Percentiles rank a stretch among this genome's conserved stretches.
These are phyloP conservation scores for Colletotrichum orchidophilum DNA, from an alignment of 2,329 filamentous ascomycete genomes.

Conservation along the genomic window DNA sequence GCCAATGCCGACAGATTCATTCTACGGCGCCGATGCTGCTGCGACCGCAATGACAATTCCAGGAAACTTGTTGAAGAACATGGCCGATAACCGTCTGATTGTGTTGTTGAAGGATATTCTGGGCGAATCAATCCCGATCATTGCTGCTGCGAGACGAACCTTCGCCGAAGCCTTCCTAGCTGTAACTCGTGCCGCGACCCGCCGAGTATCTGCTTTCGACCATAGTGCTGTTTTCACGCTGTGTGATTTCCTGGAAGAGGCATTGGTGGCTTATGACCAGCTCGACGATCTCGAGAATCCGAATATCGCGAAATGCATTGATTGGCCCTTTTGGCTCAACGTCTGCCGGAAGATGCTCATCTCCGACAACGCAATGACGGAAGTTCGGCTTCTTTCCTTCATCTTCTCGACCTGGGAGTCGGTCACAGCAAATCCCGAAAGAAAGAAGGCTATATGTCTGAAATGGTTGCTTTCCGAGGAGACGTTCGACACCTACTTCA, in stretches of 20 bases:
- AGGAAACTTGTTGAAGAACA: slow-evolving; percentile 76
- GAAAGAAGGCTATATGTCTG: slow-evolving; percentile 76
- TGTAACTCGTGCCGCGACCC: slow-evolving; percentile 78
- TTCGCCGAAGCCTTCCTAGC: slow-evolving; percentile 81
- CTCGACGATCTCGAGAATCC: slow-evolving; percentile 53
- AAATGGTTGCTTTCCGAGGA: slow-evolving; percentile 79
- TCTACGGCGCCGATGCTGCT: slow-evolving; percentile 70
- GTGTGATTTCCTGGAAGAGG: slow-evolving; percentile 91
- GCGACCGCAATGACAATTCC: slow-evolving; percentile 70
- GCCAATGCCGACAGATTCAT: slow-evolving; percentile 52
- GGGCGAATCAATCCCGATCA: slow-evolving; percentile 52
- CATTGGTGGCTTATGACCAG: slow-evolving; percentile 69
- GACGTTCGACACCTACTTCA: slow-evolving; percentile 84
- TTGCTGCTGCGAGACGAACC: slow-evolving; percentile 64
- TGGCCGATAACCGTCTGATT: slow-evolving; percentile 89
- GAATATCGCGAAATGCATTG: slow-evolving; percentile 59
- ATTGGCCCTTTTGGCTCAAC: slow-evolving; percentile 87
- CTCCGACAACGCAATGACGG: slow-evolving; percentile 89
- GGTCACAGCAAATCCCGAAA: slow-evolving; percentile 69
- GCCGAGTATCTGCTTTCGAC: slow-evolving; percentile 81
- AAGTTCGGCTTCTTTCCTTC: slow-evolving; percentile 85
- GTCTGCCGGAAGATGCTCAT: slow-evolving; percentile 82
- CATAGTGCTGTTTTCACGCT: slow-evolving; percentile 86
- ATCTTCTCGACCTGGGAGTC: slow-evolving; percentile 83
- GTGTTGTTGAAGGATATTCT: slow-evolving; percentile 85